These are phyloP conservation scores for Pseudogymnoascus sp. DNA, from an alignment of 2,329 filamentous ascomycete genomes.

Conservation along the genomic window DNA sequence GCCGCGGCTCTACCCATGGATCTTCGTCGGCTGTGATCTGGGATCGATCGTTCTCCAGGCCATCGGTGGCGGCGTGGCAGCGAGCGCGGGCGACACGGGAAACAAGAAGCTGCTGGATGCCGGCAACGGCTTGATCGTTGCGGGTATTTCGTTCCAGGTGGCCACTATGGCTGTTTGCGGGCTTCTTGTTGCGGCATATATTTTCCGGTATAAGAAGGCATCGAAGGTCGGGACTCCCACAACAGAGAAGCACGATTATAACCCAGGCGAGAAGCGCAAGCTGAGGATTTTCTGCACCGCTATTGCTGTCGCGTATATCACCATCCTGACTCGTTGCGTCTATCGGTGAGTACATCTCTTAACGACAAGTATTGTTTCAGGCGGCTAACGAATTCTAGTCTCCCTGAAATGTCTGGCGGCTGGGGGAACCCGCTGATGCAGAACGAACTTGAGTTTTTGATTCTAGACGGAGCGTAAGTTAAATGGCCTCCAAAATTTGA, in stretches of 20 bases:
- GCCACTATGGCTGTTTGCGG: slow-evolving; percentile 27
- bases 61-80: slow-evolving; percentile 47
- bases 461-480: slow-evolving; percentile 46
- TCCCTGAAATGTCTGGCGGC: slow-evolving; percentile 56
- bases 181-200: slow-evolving; percentile 13
- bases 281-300: slow-evolving; percentile 17
- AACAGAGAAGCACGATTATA: slow-evolving; percentile 1
- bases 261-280: not conserved
- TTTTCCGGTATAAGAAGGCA: slow-evolving; percentile 3
- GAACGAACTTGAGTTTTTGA: slow-evolving; percentile 50
- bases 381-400: slow-evolving; percentile 17
- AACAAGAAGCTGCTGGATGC: slow-evolving; percentile 8
- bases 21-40: slow-evolving; percentile 51
- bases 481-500: not conserved
- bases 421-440: slow-evolving; percentile 59
- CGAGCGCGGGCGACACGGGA: not conserved
- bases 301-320: slow-evolving; percentile 11
- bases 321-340: slow-evolving; percentile 19
- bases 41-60: slow-evolving; percentile 52
- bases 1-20: slow-evolving; percentile 43
- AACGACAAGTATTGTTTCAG: not conserved
- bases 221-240: not conserved
- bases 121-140: slow-evolving; percentile 31
- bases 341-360: slow-evolving; percentile 15
- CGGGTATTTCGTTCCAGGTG: slow-evolving; percentile 34